Evolutionary conservation across 179 eudicot species (phyloP).

Genomic region (Silene coronaria): DNA sequence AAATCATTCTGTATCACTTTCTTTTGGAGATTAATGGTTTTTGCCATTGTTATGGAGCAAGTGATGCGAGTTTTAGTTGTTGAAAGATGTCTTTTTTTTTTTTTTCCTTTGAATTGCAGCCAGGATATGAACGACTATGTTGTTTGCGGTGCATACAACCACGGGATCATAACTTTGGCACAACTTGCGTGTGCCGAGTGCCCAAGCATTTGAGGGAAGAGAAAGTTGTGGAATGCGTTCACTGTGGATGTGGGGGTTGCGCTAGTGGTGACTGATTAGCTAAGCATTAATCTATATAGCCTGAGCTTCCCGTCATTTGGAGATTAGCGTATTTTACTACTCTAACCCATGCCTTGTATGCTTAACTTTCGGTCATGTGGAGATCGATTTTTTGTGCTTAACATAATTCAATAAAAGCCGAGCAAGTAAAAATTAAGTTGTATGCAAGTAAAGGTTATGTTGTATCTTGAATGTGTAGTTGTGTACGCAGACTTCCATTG

Average conservation of each 20-base stretch:
- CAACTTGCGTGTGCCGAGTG: slow-evolving; percentile 87
- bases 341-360: background rate
- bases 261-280: slow-evolving; percentile 61
- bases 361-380: background rate
- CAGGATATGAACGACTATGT: slow-evolving; percentile 89
- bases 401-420: no score
- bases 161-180: slow-evolving; percentile 80
- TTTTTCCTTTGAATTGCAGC: slow-evolving; percentile 39
- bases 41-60: background rate
- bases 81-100: background rate
- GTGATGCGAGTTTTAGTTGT: background rate
- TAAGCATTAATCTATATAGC: slow-evolving; percentile 23
- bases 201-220: slow-evolving; percentile 90
- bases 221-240: slow-evolving; percentile 83
- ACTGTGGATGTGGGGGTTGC: slow-evolving; percentile 83
- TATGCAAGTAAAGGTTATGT: no score
- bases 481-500: no score
- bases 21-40: background rate
- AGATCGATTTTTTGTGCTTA: background rate
- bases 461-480: no score
- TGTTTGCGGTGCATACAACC: slow-evolving; percentile 84
- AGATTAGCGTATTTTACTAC: background rate
- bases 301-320: background rate
- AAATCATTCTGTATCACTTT: no score
- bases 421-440: no score